Conservation (phyloP, 495 filamentous ascomycete genomes). For the Hypomontagnella submonticulosa region DNA sequence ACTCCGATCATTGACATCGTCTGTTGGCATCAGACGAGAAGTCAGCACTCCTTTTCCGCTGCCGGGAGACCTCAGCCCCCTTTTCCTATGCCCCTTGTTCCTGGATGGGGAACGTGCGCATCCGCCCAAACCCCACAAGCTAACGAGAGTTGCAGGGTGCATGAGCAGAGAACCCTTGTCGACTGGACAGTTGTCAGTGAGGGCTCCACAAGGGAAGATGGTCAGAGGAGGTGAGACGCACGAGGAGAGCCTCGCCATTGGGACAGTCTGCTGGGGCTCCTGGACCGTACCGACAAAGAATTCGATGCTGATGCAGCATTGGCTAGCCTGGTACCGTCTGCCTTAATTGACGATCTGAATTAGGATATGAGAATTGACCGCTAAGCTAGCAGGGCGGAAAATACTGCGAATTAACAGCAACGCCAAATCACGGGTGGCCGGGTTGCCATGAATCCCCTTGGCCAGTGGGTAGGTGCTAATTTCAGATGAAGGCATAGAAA, state of each 20-base stretch:
- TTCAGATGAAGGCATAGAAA: conserved; percentile 45
- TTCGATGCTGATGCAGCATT: conserved; percentile 23
- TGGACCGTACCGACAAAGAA: conserved; percentile 19
- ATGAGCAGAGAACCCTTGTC: conserved; percentile 18
- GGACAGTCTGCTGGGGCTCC: conserved; percentile 23
- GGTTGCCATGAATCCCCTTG: conserved; percentile 33
- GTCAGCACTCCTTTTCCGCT: neutral
- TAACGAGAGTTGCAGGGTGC: conserved; percentile 24
- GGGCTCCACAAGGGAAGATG: conserved; percentile 21
- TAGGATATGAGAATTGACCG: conserved; percentile 37
- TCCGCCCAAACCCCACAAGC: conserved; percentile 36
- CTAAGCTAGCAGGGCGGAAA: conserved; percentile 20
- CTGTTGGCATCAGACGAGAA: conserved; percentile 1
- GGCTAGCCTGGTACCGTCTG: conserved; percentile 15
- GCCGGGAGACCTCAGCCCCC: conserved; percentile 16
- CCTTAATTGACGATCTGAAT: conserved; percentile 45
- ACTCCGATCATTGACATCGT: neutral
- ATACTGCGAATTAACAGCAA: conserved; percentile 18
- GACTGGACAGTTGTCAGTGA: conserved; percentile 20
- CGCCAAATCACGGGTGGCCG: conserved; percentile 39
- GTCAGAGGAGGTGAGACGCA: conserved; percentile 26
- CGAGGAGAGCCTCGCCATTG: conserved; percentile 35
- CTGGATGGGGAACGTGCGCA: conserved; percentile 26
- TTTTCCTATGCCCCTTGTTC: conserved; percentile 19
- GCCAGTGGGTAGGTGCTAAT: conserved; percentile 37